These are phyloP conservation scores for Oryza coarctata DNA, from an alignment of 176 grass and related monocot genomes.

Conservation along the genomic window DNA sequence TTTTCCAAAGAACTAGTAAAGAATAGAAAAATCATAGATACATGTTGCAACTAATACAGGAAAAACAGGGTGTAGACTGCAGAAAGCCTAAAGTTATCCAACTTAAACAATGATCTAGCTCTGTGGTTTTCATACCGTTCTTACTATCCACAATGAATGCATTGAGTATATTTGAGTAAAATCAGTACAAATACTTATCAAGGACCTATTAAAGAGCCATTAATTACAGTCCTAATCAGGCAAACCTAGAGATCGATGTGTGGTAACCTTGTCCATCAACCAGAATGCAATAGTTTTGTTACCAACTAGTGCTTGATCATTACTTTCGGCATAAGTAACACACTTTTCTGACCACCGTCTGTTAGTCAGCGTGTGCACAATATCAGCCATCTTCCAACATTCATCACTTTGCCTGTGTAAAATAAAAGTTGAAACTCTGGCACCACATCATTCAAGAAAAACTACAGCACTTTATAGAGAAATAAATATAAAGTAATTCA, in stretches of 20 bases:
- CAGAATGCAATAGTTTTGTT: conserved; percentile 99
- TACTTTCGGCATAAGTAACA: conserved; percentile 93
- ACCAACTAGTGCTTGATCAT: conserved; percentile 97
- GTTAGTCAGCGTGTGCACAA: conserved; percentile 91
- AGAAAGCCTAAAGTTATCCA: background rate
- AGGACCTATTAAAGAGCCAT: background rate
- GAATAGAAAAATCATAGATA: conserved; percentile 6
- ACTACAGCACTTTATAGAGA: too few species aligned
- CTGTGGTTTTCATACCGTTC: background rate
- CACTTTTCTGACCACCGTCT: conserved; percentile 96
- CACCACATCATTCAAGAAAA: background rate
- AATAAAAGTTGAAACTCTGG: background rate
- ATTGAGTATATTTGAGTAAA: conserved; percentile 4
- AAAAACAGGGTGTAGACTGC: background rate
- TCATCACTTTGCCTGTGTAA: conserved; percentile 67
- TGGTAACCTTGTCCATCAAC: conserved; percentile 70
- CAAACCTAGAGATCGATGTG: conserved; percentile 29
- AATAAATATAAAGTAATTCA: too few species aligned
- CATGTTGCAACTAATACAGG: background rate
- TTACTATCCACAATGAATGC: background rate
- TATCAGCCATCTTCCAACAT: conserved; percentile 87
- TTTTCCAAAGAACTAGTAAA: background rate
- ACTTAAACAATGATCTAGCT: background rate
- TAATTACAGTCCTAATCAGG: background rate
- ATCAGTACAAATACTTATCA: conserved; percentile 1